Conservation (phyloP, 2,329 filamentous ascomycete genomes). For the Ceratocystis cacaofunesta region DNA sequence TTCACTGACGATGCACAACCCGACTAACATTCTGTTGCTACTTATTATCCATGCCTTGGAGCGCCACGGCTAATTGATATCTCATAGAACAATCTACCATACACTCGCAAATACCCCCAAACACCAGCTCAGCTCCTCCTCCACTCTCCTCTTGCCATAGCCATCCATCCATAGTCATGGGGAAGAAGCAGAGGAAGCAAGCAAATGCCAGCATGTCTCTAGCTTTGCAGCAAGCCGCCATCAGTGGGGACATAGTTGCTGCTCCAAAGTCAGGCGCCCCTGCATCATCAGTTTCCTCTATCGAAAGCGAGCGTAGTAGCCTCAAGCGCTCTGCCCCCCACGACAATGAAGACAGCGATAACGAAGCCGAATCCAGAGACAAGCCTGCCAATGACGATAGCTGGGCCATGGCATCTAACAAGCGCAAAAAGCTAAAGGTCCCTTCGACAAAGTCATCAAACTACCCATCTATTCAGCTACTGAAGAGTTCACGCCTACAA, state of each 20-base stretch:
- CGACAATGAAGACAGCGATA: conserved; percentile 28
- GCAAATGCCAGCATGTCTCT: conserved; percentile 16
- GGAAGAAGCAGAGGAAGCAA: conserved; percentile 20
- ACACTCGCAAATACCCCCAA: not conserved
- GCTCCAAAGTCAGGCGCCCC: not conserved
- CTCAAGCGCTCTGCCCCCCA: conserved; percentile 37
- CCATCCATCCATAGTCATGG: conserved; percentile 13
- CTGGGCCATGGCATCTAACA: conserved; percentile 42
- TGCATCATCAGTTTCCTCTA: conserved; percentile 1
- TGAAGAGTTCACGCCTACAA: conserved; percentile 41
- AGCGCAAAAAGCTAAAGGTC: conserved; percentile 43
- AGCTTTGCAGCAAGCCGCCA: conserved; percentile 15
- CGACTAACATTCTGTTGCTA: not conserved
- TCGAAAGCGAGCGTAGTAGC: conserved; percentile 26
- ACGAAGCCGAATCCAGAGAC: conserved; percentile 16
- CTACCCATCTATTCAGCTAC: conserved; percentile 46
- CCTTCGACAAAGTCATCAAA: conserved; percentile 39
- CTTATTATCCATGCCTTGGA: not conserved
- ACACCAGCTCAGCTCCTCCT: not conserved
- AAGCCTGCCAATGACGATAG: conserved; percentile 26
- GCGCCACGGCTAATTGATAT: not conserved
- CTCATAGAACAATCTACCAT: not conserved
- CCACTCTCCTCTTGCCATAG: too few relatives aligned
- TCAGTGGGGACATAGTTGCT: not conserved
- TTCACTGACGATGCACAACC: too few relatives aligned